Evolutionary conservation across 805 yeast genomes (phyloP).

Genomic region (Crinitomyces ghanaensis): DNA sequence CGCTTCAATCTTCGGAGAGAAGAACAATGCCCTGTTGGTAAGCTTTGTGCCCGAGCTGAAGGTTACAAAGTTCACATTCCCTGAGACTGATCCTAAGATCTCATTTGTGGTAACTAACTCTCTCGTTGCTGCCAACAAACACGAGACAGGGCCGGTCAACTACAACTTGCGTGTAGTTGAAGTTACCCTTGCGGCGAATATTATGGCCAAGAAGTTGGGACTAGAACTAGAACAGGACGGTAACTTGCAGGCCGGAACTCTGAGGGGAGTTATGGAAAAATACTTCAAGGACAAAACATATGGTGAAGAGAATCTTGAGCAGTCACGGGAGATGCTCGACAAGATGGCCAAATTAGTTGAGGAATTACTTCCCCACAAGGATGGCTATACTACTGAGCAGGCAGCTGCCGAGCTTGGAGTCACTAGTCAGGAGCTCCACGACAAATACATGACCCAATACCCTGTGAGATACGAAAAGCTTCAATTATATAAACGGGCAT

Average conservation of each 20-base stretch:
- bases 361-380: constrained; percentile 27
- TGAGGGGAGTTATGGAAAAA: constrained; percentile 52
- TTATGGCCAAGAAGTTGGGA: constrained; percentile 39
- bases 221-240: constrained; percentile 36
- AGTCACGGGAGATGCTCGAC: constrained; percentile 32
- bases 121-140: constrained; percentile 50
- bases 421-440: constrained; percentile 33
- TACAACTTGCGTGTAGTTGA: constrained; percentile 66
- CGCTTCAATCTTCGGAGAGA: constrained; percentile 56
- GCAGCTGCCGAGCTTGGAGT: constrained; percentile 35
- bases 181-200: constrained; percentile 53
- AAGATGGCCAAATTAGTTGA: constrained; percentile 37
- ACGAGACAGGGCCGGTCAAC: constrained; percentile 57
- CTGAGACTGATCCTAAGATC: constrained; percentile 33
- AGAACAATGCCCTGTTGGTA: constrained; percentile 45
- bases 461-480: constrained; percentile 49
- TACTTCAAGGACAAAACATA: constrained; percentile 26
- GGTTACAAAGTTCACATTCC: constrained; percentile 46
- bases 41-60: constrained; percentile 48
- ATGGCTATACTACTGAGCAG: constrained; percentile 41
- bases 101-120: constrained; percentile 55
- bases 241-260: constrained; percentile 44
- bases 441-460: constrained; percentile 37
- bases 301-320: constrained; percentile 37
- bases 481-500: constrained; percentile 45